These are phyloP conservation scores for Agapanthus africanus DNA, from an alignment of 106 monocot genomes.

Conservation along the genomic window DNA sequence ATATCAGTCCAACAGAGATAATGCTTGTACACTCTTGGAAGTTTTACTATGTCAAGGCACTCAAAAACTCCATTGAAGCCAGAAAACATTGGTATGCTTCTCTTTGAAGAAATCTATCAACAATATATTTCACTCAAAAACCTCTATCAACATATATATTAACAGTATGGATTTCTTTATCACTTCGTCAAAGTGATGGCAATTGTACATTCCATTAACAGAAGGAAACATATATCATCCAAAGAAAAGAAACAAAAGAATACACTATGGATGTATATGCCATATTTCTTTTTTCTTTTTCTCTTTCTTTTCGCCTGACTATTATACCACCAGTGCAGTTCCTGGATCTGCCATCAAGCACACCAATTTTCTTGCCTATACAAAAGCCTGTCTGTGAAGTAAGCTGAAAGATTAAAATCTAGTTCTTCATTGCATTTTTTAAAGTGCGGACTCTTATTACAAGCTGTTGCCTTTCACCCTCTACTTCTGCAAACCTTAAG, in stretches of 20 bases:
- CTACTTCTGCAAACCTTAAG: slow-evolving; percentile 87
- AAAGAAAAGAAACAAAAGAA: slow-evolving; percentile 8
- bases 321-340: slow-evolving; percentile 7
- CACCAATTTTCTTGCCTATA: slow-evolving; percentile 10
- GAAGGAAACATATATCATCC: slow-evolving; percentile 10
- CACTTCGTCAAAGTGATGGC: slow-evolving; percentile 13
- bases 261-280: slow-evolving; percentile 25
- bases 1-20: too few species aligned
- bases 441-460: slow-evolving; percentile 75
- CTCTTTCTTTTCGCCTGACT: slow-evolving; percentile 14
- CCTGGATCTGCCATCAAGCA: slow-evolving; percentile 14
- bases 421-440: slow-evolving; percentile 69
- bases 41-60: too few species aligned
- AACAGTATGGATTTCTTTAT: not conserved
- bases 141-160: too few species aligned
- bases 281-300: not conserved
- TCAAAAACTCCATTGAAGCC: too few species aligned
- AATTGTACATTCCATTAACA: slow-evolving; percentile 14
- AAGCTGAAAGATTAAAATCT: slow-evolving; percentile 8
- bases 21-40: too few species aligned
- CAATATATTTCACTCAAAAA: too few species aligned
- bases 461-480: slow-evolving; percentile 90
- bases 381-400: too few species aligned
- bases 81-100: not conserved
- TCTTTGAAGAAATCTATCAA: not conserved